Conservation (phyloP, 2,329 filamentous ascomycete genomes). For the Verticillium klebahnii region DNA sequence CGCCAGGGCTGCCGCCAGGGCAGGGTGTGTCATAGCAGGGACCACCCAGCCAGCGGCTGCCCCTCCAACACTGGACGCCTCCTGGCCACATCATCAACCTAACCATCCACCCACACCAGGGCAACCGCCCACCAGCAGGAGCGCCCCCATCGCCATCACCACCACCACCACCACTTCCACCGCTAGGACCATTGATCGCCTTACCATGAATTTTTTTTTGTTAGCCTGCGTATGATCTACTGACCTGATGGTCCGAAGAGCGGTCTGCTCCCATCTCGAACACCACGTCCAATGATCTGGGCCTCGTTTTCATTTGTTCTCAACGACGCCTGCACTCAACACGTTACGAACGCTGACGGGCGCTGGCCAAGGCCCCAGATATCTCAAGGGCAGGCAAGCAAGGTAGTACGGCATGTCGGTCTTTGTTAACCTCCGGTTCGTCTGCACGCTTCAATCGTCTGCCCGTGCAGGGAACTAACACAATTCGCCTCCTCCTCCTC, state of each 20-base stretch:
- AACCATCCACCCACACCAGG: background rate
- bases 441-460: background rate
- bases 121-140: no score
- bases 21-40: no score
- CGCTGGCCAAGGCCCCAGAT: no score
- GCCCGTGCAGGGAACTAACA: no score
- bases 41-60: background rate
- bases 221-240: background rate
- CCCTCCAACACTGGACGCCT: background rate
- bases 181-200: background rate
- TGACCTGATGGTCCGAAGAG: background rate
- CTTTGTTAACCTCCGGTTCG: background rate
- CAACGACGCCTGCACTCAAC: background rate
- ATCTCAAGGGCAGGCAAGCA: background rate
- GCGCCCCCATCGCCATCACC: no score
- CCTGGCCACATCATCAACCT: background rate
- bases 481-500: no score
- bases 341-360: background rate
- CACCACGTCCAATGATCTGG: background rate
- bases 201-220: background rate
- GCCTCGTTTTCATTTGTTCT: background rate
- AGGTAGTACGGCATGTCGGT: background rate
- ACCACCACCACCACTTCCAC: background rate
- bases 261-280: background rate
- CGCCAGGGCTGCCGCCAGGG: no score